Evolutionary conservation across 805 yeast genomes (phyloP).

Genomic region (Kodamaea lidongshanica): DNA sequence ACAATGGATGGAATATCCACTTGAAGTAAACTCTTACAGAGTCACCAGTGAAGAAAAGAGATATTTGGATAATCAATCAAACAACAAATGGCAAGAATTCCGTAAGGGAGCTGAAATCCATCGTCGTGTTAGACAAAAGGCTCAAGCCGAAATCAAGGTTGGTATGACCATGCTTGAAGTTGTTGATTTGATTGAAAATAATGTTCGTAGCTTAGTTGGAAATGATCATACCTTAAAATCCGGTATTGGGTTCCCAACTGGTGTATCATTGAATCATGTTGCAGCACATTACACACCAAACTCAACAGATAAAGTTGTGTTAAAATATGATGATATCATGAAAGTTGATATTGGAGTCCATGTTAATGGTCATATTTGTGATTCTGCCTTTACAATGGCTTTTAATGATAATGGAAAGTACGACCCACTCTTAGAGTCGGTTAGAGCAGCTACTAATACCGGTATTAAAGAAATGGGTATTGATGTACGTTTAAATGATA

Average conservation of each 20-base stretch:
- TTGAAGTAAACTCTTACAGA: slow-evolving; percentile 59
- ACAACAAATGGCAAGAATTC: slow-evolving; percentile 73
- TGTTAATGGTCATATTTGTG: slow-evolving; percentile 88
- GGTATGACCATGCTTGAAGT: slow-evolving; percentile 90
- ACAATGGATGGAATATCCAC: slow-evolving; percentile 73
- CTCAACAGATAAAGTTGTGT: slow-evolving; percentile 80
- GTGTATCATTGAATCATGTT: slow-evolving; percentile 83
- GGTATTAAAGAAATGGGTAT: slow-evolving; percentile 92
- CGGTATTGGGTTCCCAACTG: slow-evolving; percentile 99
- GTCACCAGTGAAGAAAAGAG: slow-evolving; percentile 84
- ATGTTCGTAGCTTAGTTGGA: slow-evolving; percentile 67
- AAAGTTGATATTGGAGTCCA: slow-evolving; percentile 97
- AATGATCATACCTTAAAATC: slow-evolving; percentile 59
- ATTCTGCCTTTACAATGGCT: slow-evolving; percentile 89
- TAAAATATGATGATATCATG: slow-evolving; percentile 86
- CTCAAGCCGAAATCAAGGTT: slow-evolving; percentile 69
- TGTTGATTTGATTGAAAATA: slow-evolving; percentile 83
- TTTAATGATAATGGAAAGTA: slow-evolving; percentile 79
- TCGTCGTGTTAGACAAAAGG: slow-evolving; percentile 79
- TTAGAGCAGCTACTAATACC: slow-evolving; percentile 86
- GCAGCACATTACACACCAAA: slow-evolving; percentile 99
- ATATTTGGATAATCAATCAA: slow-evolving; percentile 60
- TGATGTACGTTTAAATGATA: slow-evolving; percentile 89
- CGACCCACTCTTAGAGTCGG: slow-evolving; percentile 77
- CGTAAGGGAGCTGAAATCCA: slow-evolving; percentile 96